Evolutionary conservation across 139 green algal species (phyloP).

Genomic region (Ettlia oleoabundans): DNA sequence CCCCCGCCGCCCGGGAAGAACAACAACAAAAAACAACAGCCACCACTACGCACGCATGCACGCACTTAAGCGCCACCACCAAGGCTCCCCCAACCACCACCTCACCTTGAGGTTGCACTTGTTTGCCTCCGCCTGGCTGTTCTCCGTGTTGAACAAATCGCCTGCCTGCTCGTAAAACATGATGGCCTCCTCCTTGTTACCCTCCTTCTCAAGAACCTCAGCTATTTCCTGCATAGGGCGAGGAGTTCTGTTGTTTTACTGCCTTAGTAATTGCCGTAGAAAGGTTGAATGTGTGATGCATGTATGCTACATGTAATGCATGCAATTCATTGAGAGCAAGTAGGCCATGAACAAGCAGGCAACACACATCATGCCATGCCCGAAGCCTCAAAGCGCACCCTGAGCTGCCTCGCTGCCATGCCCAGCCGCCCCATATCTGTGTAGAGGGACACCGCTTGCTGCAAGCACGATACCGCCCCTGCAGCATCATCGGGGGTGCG

Average conservation of each 20-base stretch:
- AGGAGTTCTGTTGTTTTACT: no score
- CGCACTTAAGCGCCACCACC: no score
- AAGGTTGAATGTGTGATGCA: no score
- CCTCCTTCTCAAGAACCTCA: conserved; percentile 86
- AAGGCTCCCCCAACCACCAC: neutral
- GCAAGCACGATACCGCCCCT: conserved; percentile 63
- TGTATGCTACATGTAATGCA: no score
- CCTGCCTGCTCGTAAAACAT: conserved; percentile 83
- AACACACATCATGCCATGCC: no score
- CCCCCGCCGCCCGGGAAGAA: no score
- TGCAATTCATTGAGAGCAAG: neutral
- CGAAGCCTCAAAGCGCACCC: no score
- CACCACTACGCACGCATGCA: no score
- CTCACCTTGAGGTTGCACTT: conserved; percentile 81
- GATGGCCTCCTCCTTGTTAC: conserved; percentile 75
- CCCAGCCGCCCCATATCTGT: conserved; percentile 94
- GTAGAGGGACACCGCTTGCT: conserved; percentile 84
- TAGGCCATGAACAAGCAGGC: neutral
- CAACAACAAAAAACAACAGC: no score
- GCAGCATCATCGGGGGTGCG: no score
- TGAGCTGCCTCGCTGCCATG: conserved; percentile 90
- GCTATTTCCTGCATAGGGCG: conserved; percentile 73
- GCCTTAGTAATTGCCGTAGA: no score
- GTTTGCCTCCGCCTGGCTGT: conserved; percentile 79
- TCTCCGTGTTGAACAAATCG: conserved; percentile 88